phyloP scores from a whole-genome alignment of 768 basidiomycete species.

The Pleurotus pulmonarius region DNA sequence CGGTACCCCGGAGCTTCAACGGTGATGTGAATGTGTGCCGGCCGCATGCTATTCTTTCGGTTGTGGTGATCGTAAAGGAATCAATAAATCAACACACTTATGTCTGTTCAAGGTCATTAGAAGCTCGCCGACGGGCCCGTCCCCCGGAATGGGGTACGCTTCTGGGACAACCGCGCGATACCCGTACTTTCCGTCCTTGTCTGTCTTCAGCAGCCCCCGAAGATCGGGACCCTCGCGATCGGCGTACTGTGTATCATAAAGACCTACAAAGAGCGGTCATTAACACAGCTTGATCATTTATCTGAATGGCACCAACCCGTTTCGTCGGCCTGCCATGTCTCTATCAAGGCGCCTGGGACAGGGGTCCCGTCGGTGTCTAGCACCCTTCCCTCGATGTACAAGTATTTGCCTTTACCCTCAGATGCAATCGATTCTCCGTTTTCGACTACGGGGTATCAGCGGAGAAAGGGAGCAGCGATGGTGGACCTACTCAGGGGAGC shows the following conservation, averaged over 20 bases:
- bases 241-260: conserved; percentile 39
- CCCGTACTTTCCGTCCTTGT: conserved; percentile 59
- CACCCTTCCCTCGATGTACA: conserved; percentile 76
- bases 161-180: conserved; percentile 73
- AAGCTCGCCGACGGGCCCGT: conserved; percentile 67
- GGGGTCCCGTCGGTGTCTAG: conserved; percentile 61
- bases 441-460: conserved; percentile 37
- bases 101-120: conserved; percentile 59
- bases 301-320: conserved; percentile 40
- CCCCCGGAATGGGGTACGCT: conserved; percentile 74
- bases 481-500: conserved; percentile 57
- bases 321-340: conserved; percentile 83
- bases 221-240: conserved; percentile 62
- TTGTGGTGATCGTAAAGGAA: not conserved
- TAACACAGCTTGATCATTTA: conserved; percentile 6
- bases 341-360: conserved; percentile 61
- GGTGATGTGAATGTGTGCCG: conserved; percentile 77
- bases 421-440: conserved; percentile 78
- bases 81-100: conserved; percentile 23
- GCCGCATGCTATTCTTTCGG: conserved; percentile 43
- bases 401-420: conserved; percentile 81
- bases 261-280: not conserved
- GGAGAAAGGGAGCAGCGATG: not conserved
- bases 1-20: conserved; percentile 70
- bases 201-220: conserved; percentile 59